A percentile compares a stretch with the other conserved stretches of the same genome.
These are phyloP conservation scores for Aureobasidium lini DNA, from an alignment of 2,329 filamentous ascomycete species.

Conservation along the genomic window DNA sequence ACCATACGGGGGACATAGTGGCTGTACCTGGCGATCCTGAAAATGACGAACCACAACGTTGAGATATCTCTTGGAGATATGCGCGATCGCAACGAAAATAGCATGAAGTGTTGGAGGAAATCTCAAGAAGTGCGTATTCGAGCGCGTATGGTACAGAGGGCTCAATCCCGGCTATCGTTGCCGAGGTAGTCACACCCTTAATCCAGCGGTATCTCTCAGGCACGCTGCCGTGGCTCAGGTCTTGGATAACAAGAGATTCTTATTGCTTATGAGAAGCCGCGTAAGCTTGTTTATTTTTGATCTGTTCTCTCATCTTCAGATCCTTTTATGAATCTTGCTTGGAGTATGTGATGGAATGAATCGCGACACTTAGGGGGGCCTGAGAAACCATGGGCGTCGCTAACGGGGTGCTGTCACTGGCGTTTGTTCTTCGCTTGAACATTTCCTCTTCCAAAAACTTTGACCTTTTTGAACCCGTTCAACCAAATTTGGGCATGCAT, in stretches of 20 bases:
- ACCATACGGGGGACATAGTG: neutral
- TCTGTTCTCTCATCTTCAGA: too few species aligned
- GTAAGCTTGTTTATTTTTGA: too few species aligned
- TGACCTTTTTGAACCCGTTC: neutral
- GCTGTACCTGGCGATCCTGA: neutral
- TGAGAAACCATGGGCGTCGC: neutral
- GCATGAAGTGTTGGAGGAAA: neutral
- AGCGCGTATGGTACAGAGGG: conserved; percentile 6
- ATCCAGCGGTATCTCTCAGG: too few species aligned
- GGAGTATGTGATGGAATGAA: too few species aligned
- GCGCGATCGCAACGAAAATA: neutral
- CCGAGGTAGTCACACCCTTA: neutral
- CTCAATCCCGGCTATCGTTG: neutral
- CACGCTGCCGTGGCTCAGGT: neutral
- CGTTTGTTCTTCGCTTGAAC: neutral
- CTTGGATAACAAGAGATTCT: too few species aligned
- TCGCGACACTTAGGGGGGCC: neutral
- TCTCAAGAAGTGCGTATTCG: neutral
- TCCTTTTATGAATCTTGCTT: too few species aligned
- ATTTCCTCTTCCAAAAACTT: neutral
- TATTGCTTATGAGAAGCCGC: too few species aligned
- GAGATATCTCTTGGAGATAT: neutral
- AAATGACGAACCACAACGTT: neutral
- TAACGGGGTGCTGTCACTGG: neutral
- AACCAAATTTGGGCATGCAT: neutral